Percentiles rank a stretch among this genome's conserved stretches.
Conservation (phyloP, 768 basidiomycete genomes). For the Lenzites betulinus region DNA sequence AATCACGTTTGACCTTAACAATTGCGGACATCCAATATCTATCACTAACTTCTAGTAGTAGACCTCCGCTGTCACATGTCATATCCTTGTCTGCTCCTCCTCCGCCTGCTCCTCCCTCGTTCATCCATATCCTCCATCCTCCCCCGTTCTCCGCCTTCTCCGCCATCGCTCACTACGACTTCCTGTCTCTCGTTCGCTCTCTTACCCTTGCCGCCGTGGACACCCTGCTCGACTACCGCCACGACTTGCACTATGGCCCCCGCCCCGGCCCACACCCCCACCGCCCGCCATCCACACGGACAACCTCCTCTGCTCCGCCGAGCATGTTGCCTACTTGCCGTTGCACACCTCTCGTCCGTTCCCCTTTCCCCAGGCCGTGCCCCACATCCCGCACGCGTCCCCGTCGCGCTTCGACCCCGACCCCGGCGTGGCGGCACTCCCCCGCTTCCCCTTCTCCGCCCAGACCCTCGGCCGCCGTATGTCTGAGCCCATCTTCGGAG, state of each 20-base stretch:
- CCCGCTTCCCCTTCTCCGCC: conserved; percentile 14
- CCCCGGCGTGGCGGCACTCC: background rate
- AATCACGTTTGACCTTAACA: too few relatives aligned
- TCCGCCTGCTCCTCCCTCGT: background rate
- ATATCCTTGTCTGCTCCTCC: conserved; percentile 7
- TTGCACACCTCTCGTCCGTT: conserved; percentile 20
- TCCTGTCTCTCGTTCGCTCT: conserved; percentile 9
- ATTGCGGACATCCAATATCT: too few relatives aligned
- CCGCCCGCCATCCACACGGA: conserved; percentile 22
- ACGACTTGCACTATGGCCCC: conserved; percentile 25
- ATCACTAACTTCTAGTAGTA: too few relatives aligned
- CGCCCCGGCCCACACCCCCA: conserved; percentile 15
- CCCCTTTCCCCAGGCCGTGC: conserved; percentile 22
- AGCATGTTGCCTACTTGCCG: conserved; percentile 19
- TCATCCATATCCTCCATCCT: conserved; percentile 20
- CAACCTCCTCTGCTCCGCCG: conserved; percentile 15
- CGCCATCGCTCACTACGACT: conserved; percentile 17
- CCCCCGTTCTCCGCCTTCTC: conserved; percentile 12
- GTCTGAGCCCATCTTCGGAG: conserved; percentile 57
- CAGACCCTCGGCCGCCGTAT: conserved; percentile 60
- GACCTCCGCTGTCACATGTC: too few relatives aligned
- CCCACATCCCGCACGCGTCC: conserved; percentile 22
- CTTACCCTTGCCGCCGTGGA: conserved; percentile 21
- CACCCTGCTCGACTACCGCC: conserved; percentile 17
- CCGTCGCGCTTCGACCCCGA: conserved; percentile 9